phyloP scores from a whole-genome alignment of 345 rosid genomes.

The Syzygium aromaticum region DNA sequence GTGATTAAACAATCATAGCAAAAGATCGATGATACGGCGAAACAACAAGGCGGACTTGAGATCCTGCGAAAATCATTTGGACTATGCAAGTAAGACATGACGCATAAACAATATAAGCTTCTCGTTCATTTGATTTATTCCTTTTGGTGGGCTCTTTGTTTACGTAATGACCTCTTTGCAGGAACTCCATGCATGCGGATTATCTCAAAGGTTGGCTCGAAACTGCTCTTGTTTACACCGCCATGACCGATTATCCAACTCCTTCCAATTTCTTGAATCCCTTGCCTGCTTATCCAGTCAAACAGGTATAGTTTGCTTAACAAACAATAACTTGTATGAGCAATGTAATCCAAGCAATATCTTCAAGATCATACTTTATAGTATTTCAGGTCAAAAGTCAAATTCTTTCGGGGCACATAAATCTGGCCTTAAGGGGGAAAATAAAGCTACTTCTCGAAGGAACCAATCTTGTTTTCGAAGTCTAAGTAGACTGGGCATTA shows the following conservation, averaged over 20 bases:
- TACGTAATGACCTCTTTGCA: not conserved
- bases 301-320: constrained; percentile 21
- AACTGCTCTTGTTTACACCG: constrained; percentile 34
- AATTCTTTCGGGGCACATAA: not conserved
- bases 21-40: constrained; percentile 19
- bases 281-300: constrained; percentile 46
- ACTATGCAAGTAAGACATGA: constrained; percentile 35
- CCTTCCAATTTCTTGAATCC: constrained; percentile 39
- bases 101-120: not conserved
- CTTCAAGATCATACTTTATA: not conserved
- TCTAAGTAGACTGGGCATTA: not conserved
- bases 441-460: not conserved
- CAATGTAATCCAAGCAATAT: not conserved
- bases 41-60: constrained; percentile 24
- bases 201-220: constrained; percentile 19
- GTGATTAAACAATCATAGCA: constrained; percentile 49
- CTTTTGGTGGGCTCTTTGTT: not conserved
- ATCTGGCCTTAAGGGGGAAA: not conserved
- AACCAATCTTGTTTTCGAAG: not conserved
- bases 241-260: constrained; percentile 66
- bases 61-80: constrained; percentile 29
- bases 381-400: not conserved
- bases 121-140: not conserved
- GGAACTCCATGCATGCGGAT: constrained; percentile 19
- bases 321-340: not conserved